These are phyloP conservation scores for Cronartium ribicola DNA, from an alignment of 1,284 basidiomycete genomes.

Conservation along the genomic window DNA sequence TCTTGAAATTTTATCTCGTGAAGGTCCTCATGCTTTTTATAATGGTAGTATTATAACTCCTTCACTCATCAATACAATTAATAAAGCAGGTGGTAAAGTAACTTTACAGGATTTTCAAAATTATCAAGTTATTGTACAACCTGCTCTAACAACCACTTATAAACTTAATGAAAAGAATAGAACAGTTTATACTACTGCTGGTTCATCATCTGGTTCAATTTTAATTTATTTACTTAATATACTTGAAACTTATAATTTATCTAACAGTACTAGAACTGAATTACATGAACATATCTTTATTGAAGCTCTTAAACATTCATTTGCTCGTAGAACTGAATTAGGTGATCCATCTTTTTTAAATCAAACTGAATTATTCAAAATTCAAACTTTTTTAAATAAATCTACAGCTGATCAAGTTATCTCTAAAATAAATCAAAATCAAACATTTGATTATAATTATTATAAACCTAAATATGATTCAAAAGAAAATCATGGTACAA, in stretches of 20 bases:
- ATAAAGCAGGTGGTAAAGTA: conserved; percentile 70
- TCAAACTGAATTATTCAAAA: conserved; percentile 7
- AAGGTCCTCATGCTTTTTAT: conserved; percentile 49
- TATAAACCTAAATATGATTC: conserved; percentile 78
- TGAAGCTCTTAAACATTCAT: conserved; percentile 70
- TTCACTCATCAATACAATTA: conserved; percentile 65
- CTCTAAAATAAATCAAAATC: conserved; percentile 53
- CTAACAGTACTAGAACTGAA: conserved; percentile 57
- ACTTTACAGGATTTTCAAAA: conserved; percentile 65
- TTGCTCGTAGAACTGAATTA: conserved; percentile 65
- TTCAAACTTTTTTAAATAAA: conserved; percentile 11
- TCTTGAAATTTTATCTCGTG: conserved; percentile 45
- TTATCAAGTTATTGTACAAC: conserved; percentile 68
- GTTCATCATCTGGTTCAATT: conserved; percentile 76
- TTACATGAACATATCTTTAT: conserved; percentile 67
- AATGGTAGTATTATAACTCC: conserved; percentile 68
- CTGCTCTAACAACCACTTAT: conserved; percentile 71
- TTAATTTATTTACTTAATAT: conserved; percentile 75
- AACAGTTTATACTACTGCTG: conserved; percentile 75
- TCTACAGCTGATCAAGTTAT: neutral
- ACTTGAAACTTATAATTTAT: conserved; percentile 63
- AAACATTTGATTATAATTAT: conserved; percentile 71
- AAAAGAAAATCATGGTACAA: conserved; percentile 78
- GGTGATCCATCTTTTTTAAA: conserved; percentile 61
- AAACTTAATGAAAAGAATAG: conserved; percentile 55